These are phyloP conservation scores for Boletus rubescentipes DNA, from an alignment of 768 basidiomycete species.

Conservation along the genomic window DNA sequence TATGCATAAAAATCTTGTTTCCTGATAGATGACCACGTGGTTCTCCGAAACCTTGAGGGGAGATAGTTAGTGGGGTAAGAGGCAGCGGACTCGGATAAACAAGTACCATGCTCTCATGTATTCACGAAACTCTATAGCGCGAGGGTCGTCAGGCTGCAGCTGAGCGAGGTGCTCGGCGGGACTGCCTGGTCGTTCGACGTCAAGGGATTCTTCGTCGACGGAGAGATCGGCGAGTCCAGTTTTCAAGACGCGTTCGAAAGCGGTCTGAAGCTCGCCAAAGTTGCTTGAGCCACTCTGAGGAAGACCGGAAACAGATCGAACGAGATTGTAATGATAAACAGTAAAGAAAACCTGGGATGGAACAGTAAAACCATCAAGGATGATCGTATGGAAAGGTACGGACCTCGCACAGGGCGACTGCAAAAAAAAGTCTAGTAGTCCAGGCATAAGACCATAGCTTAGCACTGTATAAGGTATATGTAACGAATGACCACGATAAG, in stretches of 20 bases:
- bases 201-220: conserved; percentile 54
- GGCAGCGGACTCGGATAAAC: not conserved
- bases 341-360: conserved; percentile 62
- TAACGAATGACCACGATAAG: conserved; percentile 62
- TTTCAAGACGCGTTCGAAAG: conserved; percentile 63
- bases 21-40: conserved; percentile 70
- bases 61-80: not conserved
- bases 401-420: conserved; percentile 60
- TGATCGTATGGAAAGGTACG: conserved; percentile 7
- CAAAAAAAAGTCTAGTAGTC: conserved; percentile 41
- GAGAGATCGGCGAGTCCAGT: conserved; percentile 59
- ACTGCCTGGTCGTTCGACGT: conserved; percentile 52
- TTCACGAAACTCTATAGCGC: conserved; percentile 72
- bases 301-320: conserved; percentile 45
- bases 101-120: conserved; percentile 55
- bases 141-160: conserved; percentile 63
- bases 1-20: conserved; percentile 64
- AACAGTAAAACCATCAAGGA: not conserved
- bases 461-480: conserved; percentile 45
- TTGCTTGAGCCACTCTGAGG: conserved; percentile 47
- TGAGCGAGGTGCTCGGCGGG: conserved; percentile 57
- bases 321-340: conserved; percentile 57
- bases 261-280: conserved; percentile 53
- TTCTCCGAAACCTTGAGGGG: conserved; percentile 61
- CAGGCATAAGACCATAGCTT: conserved; percentile 43